These are phyloP conservation scores for Cetradonia linearis DNA, from an alignment of 495 filamentous ascomycete genomes.

Conservation along the genomic window DNA sequence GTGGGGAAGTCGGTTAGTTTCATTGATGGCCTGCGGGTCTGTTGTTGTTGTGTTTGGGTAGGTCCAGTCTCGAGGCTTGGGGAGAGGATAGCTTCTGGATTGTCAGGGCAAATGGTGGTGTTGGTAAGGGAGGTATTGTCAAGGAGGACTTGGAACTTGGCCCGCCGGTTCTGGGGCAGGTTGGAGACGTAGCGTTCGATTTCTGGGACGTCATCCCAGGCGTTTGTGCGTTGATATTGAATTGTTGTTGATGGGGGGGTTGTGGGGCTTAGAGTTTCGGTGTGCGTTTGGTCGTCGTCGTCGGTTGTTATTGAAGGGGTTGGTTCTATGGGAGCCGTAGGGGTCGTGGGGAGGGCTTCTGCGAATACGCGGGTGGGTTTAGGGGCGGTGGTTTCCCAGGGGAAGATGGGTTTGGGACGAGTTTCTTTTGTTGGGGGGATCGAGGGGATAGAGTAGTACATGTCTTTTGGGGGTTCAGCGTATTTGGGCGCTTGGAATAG, in stretches of 20 bases:
- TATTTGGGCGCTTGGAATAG: slow-evolving; percentile 71
- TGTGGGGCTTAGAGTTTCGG: slow-evolving; percentile 39
- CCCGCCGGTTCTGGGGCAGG: slow-evolving; percentile 53
- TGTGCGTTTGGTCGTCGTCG: slow-evolving; percentile 28
- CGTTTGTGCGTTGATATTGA: slow-evolving; percentile 59
- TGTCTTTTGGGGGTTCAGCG: slow-evolving; percentile 70
- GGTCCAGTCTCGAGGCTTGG: slow-evolving; percentile 23
- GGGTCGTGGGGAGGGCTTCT: slow-evolving; percentile 37
- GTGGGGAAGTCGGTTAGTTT: slow-evolving; percentile 79
- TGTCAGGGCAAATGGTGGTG: slow-evolving; percentile 15
- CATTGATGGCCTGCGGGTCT: slow-evolving; percentile 45
- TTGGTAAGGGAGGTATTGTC: slow-evolving; percentile 3
- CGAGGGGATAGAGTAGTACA: slow-evolving; percentile 72
- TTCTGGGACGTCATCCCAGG: slow-evolving; percentile 77
- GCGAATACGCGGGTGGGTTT: slow-evolving; percentile 65
- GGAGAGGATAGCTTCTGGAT: slow-evolving; percentile 14
- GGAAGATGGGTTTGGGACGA: slow-evolving; percentile 61
- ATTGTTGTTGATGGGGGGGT: slow-evolving; percentile 37
- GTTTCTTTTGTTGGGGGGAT: slow-evolving; percentile 42
- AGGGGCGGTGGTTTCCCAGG: slow-evolving; percentile 63
- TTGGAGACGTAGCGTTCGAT: slow-evolving; percentile 72
- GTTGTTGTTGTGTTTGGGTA: slow-evolving; percentile 19
- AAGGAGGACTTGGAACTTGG: slow-evolving; percentile 46
- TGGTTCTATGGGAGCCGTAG: slow-evolving; percentile 21
- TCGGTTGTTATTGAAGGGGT: slow-evolving; percentile 33